Conservation (phyloP, 176 grass and related monocot species). For the Ananas comosus region DNA sequence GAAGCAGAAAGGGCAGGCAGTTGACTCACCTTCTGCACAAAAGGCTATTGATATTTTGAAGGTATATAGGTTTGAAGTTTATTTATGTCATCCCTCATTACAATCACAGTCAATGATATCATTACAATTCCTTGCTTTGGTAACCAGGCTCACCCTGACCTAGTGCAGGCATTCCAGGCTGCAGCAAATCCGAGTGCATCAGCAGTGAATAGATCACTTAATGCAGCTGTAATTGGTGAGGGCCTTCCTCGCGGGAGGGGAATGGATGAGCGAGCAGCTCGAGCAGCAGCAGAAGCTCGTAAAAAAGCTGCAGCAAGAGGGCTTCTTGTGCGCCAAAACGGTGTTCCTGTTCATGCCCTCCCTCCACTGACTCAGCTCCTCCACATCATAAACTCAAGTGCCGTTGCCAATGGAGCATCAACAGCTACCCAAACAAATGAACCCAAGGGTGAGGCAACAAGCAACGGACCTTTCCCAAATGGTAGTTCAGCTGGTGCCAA, state of each 20-base stretch:
- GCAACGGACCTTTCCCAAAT: conserved; percentile 26
- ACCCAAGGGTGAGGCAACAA: conserved; percentile 3
- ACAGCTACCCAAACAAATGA: conserved; percentile 17
- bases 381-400: conserved; percentile 44
- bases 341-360: conserved; percentile 9
- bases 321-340: conserved; percentile 45
- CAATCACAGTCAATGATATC: neutral
- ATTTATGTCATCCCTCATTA: conserved; percentile 6
- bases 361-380: conserved; percentile 46
- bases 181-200: conserved; percentile 35
- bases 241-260: conserved; percentile 57
- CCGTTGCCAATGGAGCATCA: conserved; percentile 13
- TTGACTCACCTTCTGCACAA: conserved; percentile 28
- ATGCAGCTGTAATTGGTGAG: conserved; percentile 45
- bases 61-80: conserved; percentile 17
- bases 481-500: conserved; percentile 9
- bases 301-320: conserved; percentile 81
- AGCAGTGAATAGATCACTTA: conserved; percentile 37
- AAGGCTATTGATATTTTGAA: conserved; percentile 73
- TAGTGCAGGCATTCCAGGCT: conserved; percentile 71
- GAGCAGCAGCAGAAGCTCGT: conserved; percentile 58
- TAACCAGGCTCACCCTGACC: conserved; percentile 62
- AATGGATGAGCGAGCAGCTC: conserved; percentile 66
- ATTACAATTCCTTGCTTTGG: conserved; percentile 10
- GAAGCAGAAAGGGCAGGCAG: conserved; percentile 66